Conservation (phyloP, 495 filamentous ascomycete genomes). For the Haplographium delicatum region DNA sequence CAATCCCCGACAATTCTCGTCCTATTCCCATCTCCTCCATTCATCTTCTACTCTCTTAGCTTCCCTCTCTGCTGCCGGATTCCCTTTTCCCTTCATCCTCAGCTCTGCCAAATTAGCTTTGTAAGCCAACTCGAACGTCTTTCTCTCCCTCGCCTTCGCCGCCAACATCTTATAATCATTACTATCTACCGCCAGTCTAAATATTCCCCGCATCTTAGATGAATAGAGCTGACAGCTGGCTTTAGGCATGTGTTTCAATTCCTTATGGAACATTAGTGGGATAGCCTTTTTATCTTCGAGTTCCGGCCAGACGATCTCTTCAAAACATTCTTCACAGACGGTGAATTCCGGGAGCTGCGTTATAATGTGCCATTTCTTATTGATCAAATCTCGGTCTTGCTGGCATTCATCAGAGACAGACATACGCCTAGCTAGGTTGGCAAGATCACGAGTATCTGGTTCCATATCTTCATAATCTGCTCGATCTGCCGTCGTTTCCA, state of each 20-base stretch:
- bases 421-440: conserved; percentile 46
- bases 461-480: conserved; percentile 32
- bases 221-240: conserved; percentile 57
- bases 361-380: conserved; percentile 56
- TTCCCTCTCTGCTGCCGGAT: neutral
- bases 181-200: conserved; percentile 46
- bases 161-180: conserved; percentile 45
- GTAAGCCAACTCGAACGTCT: conserved; percentile 15
- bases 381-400: conserved; percentile 42
- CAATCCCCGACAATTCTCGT: neutral
- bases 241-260: conserved; percentile 2
- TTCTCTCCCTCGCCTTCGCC: conserved; percentile 24
- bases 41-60: conserved; percentile 3
- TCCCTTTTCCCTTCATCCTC: conserved; percentile 1
- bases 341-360: conserved; percentile 58
- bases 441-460: conserved; percentile 45
- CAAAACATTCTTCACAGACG: conserved; percentile 57
- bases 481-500: conserved; percentile 49
- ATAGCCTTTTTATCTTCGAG: conserved; percentile 19
- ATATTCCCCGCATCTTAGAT: conserved; percentile 51
- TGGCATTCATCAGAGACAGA: conserved; percentile 48
- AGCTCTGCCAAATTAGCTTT: conserved; percentile 17
- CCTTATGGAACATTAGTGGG: conserved; percentile 20
- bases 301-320: conserved; percentile 24
- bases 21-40: conserved; percentile 15